Evolutionary conservation across 768 basidiomycete genomes (phyloP).

Genomic region (Russula abietina): DNA sequence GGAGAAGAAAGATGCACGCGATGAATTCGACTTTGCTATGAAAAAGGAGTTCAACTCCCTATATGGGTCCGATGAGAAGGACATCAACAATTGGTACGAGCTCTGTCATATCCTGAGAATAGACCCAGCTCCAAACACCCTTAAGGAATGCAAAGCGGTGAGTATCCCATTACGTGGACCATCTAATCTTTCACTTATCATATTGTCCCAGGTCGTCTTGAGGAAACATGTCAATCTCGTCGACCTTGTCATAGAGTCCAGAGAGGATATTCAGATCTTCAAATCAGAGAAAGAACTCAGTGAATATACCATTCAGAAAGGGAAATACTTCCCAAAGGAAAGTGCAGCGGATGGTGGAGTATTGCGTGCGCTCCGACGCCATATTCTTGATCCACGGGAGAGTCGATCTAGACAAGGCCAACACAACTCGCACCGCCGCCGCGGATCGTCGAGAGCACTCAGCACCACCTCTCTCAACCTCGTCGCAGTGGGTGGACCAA

Average conservation of each 20-base stretch:
- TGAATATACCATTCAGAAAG: constrained; percentile 27
- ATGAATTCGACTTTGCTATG: constrained; percentile 11
- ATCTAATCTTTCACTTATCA: neutral
- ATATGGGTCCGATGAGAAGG: constrained; percentile 24
- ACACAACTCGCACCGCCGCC: too few species aligned
- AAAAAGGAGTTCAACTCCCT: constrained; percentile 20
- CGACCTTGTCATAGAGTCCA: constrained; percentile 29
- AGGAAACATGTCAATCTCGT: constrained; percentile 30
- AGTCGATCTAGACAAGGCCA: neutral
- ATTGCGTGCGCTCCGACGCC: constrained; percentile 30
- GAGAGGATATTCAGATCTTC: constrained; percentile 27
- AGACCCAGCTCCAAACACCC: constrained; percentile 13
- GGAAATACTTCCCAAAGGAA: constrained; percentile 30
- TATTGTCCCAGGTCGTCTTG: neutral
- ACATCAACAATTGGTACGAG: constrained; percentile 20
- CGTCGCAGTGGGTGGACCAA: too few species aligned
- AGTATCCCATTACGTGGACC: neutral
- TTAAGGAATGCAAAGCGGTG: constrained; percentile 1
- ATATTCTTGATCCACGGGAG: constrained; percentile 11
- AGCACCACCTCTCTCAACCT: too few species aligned
- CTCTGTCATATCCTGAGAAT: constrained; percentile 24
- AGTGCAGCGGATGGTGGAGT: constrained; percentile 30
- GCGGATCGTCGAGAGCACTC: too few species aligned
- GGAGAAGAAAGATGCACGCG: neutral
- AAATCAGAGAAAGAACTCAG: constrained; percentile 25